Evolutionary conservation across 2,329 filamentous ascomycete genomes (phyloP), one percentile per base, ranked within the genome.

Genomic region (Aspergillus puulaauensis): DNA sequence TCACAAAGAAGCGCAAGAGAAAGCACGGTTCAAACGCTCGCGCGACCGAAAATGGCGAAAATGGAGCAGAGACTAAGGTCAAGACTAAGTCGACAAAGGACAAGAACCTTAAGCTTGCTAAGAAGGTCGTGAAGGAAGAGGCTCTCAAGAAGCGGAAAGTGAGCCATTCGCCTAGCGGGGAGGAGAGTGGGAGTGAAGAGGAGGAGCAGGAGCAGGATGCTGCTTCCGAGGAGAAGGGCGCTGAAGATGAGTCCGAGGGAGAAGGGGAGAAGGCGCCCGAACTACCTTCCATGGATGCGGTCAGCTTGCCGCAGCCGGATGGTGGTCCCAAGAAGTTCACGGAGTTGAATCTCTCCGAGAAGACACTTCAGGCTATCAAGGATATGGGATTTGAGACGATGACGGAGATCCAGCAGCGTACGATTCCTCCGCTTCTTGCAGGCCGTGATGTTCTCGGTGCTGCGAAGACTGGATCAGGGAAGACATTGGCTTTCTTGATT

Each of bases 351-450:
- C 83, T 99, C 11, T 95, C 91, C 1, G 89, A 93, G 23, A 92
- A 90, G 76, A 97, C 92, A 0, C 89, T 93, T 83, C 86, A 89
- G 77, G 93, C 92, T 8, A 92, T 97, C 66, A 78, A 87, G 57
- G 90, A 90, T 63, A 98, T 99, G 93, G 90, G 90, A 14, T 97
- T 98, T 73, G 88, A 90, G 70, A 93, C 83, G 48, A 97, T 99
- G 93, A 98, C 95, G 1, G 90, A 95, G 73, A 97, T 98, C 65
- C 95, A 98, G 76, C 85, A 86, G 67, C 84, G 90, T 71, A 89
- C 89, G 12, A 96, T 98, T 56, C 93, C 93, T 4, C 92, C 93
- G 19, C 81, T 96, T 47, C 81, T 98, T 59, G 91, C 93, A 43
- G 95, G 95, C 62, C 88, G 90, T 71, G 93, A 98, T 78, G 90